Conservation (phyloP, 2,329 filamentous ascomycete genomes). For the Trichoderma aggressivum region DNA sequence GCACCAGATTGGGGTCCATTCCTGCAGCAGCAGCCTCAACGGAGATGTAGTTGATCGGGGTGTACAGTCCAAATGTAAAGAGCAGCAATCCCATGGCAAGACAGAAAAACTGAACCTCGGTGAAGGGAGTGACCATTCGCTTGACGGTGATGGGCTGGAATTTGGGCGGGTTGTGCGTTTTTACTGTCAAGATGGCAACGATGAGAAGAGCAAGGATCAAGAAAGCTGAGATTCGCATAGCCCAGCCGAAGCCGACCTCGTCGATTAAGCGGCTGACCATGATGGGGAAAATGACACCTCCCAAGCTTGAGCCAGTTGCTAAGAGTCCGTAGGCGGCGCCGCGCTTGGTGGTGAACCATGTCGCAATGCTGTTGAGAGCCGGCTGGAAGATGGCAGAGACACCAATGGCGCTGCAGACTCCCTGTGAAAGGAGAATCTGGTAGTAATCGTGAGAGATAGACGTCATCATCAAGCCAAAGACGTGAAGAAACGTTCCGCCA, state of each 20-base stretch:
- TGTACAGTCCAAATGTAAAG: slow-evolving; percentile 34
- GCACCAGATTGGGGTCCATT: slow-evolving; percentile 20
- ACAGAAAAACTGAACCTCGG: slow-evolving; percentile 29
- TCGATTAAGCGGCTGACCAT: slow-evolving; percentile 37
- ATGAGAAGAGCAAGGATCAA: slow-evolving; percentile 34
- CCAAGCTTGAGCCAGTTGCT: slow-evolving; percentile 35
- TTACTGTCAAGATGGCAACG: slow-evolving; percentile 35
- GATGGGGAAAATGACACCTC: slow-evolving; percentile 41
- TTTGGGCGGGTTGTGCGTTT: slow-evolving; percentile 26
- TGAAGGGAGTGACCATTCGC: slow-evolving; percentile 33
- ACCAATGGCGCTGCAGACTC: slow-evolving; percentile 37
- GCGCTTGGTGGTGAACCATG: slow-evolving; percentile 35
- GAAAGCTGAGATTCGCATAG: slow-evolving; percentile 39
- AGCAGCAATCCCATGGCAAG: slow-evolving; percentile 29
- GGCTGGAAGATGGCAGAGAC: slow-evolving; percentile 35
- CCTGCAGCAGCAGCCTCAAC: slow-evolving; percentile 24
- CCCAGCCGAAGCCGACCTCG: slow-evolving; percentile 38
- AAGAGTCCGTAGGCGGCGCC: slow-evolving; percentile 37
- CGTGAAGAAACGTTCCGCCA: slow-evolving; percentile 51
- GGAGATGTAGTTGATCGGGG: slow-evolving; percentile 31
- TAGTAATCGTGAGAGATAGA: slow-evolving; percentile 44
- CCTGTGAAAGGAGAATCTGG: slow-evolving; percentile 40
- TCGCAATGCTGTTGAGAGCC: slow-evolving; percentile 31
- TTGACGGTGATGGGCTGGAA: slow-evolving; percentile 29
- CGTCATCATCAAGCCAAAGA: slow-evolving; percentile 63